Conservation (phyloP, 1,284 basidiomycete species). For the Irpex sp. region DNA sequence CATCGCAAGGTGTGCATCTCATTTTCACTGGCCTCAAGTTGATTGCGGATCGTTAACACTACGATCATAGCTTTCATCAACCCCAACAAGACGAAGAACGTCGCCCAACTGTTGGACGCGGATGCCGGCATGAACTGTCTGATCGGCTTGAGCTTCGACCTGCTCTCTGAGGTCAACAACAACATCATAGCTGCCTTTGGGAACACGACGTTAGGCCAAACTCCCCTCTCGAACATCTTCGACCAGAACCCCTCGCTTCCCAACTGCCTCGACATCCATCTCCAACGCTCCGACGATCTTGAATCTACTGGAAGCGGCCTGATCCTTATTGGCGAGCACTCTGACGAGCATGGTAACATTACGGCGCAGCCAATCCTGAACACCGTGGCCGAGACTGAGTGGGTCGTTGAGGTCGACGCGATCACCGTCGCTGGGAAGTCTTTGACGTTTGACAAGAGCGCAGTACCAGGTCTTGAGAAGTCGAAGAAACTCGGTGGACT, state of each 20-base stretch:
- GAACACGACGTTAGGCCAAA: conserved; percentile 13
- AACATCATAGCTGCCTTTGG: conserved; percentile 9
- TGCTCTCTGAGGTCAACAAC: conserved; percentile 15
- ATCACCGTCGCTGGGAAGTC: conserved; percentile 24
- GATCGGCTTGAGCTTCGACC: conserved; percentile 22
- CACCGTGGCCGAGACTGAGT: conserved; percentile 38
- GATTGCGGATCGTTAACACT: too few species aligned
- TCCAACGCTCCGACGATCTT: conserved; percentile 22
- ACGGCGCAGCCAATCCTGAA: conserved; percentile 18
- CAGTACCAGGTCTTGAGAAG: not conserved
- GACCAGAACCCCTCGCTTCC: conserved; percentile 18
- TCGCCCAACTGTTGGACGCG: not conserved
- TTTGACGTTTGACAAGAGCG: conserved; percentile 19
- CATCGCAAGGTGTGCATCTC: conserved; percentile 22
- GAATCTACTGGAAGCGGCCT: conserved; percentile 18
- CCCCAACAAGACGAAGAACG: conserved; percentile 9
- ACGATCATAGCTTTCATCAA: conserved; percentile 23
- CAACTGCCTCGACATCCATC: conserved; percentile 23
- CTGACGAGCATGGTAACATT: conserved; percentile 17
- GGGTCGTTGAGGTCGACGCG: conserved; percentile 24
- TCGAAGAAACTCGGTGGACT: not conserved
- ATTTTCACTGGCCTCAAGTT: too few species aligned
- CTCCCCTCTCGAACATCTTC: conserved; percentile 21
- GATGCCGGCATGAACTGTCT: conserved; percentile 15
- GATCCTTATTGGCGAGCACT: conserved; percentile 25